Conservation (phyloP, 1,139 yeast species). For the Protomyces lactucae-debilis region DNA sequence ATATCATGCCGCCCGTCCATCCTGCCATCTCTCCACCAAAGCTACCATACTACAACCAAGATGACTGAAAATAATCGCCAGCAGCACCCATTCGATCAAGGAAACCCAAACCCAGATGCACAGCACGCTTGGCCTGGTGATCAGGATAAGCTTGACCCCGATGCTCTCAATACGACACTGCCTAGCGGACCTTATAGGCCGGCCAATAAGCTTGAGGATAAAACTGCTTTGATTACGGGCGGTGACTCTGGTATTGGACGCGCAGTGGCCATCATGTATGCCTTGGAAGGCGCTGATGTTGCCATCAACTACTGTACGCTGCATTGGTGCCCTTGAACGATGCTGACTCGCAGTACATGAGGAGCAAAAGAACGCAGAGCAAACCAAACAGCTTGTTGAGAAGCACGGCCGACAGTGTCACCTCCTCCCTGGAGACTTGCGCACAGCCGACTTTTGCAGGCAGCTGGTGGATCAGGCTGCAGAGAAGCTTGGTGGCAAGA, state of each 20-base stretch:
- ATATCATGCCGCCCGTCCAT: too few relatives aligned
- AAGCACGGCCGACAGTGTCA: not conserved
- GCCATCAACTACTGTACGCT: not conserved
- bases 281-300: constrained; percentile 14
- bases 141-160: not conserved
- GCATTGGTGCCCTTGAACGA: not conserved
- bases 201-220: constrained; percentile 1
- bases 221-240: constrained; percentile 8
- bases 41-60: too few relatives aligned
- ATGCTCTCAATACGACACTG: not conserved
- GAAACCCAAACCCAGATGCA: not conserved
- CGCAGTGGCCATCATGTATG: constrained; percentile 11
- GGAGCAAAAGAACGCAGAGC: not conserved
- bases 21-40: too few relatives aligned
- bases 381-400: constrained; percentile 5
- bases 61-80: not conserved
- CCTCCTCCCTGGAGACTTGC: not conserved
- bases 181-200: not conserved
- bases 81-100: not conserved
- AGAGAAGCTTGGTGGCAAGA: not conserved
- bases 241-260: constrained; percentile 22
- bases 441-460: not conserved
- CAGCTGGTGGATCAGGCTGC: not conserved
- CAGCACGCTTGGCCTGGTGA: constrained; percentile 1
- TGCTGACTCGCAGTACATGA: not conserved